Evolutionary conservation across 2,329 filamentous ascomycete species (phyloP).

Genomic region (Aspergillus calidoustus): DNA sequence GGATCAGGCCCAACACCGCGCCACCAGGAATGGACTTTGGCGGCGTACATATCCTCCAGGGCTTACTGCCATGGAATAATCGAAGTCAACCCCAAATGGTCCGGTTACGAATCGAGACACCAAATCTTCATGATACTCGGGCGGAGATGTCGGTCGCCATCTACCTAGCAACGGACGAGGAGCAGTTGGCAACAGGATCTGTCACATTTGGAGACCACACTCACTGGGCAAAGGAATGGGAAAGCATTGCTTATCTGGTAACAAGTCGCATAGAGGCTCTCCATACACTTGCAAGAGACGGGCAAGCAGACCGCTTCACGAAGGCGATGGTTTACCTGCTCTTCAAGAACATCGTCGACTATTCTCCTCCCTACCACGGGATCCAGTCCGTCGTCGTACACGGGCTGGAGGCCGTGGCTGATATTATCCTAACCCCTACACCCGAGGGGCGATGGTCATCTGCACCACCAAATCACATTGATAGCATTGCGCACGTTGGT

Average conservation of each 20-base stretch:
- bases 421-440: slow-evolving; percentile 31
- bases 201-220: slow-evolving; percentile 16
- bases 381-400: slow-evolving; percentile 38
- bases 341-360: slow-evolving; percentile 36
- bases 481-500: slow-evolving; percentile 5
- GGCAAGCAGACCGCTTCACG: slow-evolving; percentile 33
- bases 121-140: too few species aligned
- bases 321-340: slow-evolving; percentile 40
- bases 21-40: too few species aligned
- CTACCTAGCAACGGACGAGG: slow-evolving; percentile 41
- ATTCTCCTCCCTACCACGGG: slow-evolving; percentile 34
- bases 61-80: too few species aligned
- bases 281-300: slow-evolving; percentile 26
- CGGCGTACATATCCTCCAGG: too few species aligned
- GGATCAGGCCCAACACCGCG: too few species aligned
- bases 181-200: slow-evolving; percentile 13
- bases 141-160: too few species aligned
- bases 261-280: slow-evolving; percentile 29
- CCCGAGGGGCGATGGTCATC: not conserved
- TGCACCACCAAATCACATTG: slow-evolving; percentile 1
- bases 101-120: too few species aligned
- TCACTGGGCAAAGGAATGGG: slow-evolving; percentile 27
- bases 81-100: too few species aligned
- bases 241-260: slow-evolving; percentile 26
- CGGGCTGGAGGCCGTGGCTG: slow-evolving; percentile 35